A percentile compares a stretch with the other conserved stretches of the same genome.
These are phyloP conservation scores for Adansonia madagascariensis DNA, from an alignment of 441 rosid species.

Conservation along the genomic window DNA sequence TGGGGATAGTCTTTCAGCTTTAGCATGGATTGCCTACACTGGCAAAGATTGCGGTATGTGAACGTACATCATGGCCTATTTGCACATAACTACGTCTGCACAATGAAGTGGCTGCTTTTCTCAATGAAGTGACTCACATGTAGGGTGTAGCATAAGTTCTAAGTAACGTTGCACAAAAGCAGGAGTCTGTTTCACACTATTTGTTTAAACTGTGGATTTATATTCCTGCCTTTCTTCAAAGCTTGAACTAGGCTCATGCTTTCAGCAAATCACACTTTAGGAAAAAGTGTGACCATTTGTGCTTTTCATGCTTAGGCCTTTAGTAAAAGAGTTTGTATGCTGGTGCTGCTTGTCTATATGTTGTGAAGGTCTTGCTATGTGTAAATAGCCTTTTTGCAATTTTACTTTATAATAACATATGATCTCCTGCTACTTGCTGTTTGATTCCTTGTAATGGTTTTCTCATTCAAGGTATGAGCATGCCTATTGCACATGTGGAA, in stretches of 20 bases:
- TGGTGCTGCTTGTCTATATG: conserved; percentile 6
- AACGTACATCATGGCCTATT: conserved; percentile 14
- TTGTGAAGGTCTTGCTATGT: neutral
- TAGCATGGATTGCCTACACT: conserved; percentile 90
- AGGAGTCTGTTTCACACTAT: neutral
- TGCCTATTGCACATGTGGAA: conserved; percentile 96
- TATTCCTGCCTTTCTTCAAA: conserved; percentile 5
- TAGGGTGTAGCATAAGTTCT: neutral
- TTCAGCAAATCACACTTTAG: neutral
- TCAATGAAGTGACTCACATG: neutral
- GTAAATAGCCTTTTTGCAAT: neutral
- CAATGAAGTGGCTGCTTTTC: neutral
- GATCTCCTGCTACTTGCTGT: neutral
- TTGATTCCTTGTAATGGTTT: conserved; percentile 25
- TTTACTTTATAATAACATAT: conserved; percentile 15
- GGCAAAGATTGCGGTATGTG: conserved; percentile 91
- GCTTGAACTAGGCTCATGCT: neutral
- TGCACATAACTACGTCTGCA: neutral
- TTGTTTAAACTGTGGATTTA: neutral
- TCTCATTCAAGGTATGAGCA: conserved; percentile 75
- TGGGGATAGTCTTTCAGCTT: conserved; percentile 79
- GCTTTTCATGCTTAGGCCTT: conserved; percentile 14
- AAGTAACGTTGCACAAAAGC: neutral
- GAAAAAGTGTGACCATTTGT: neutral
- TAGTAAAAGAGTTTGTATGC: neutral